Base-by-base conservation (phyloP, 257 asterid genomes). In the Gardenia jasminoides region DNA sequence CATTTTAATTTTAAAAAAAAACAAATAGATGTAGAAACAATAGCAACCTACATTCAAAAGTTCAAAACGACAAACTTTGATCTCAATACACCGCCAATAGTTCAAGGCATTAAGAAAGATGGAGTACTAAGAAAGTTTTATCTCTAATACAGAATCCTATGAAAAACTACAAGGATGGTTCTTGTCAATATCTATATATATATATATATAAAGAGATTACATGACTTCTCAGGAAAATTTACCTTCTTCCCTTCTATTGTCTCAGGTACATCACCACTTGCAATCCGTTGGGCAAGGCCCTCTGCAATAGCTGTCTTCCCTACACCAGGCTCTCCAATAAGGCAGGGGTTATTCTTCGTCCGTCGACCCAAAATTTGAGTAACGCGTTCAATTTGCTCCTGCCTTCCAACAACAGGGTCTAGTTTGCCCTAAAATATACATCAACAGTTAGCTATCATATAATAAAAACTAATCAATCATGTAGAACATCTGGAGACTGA, bases 281-380 rank as follows among this genome's bases (percentile, higher is more conserved):
- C 92, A 83, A 95, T 95, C 87, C 99, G 89, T 84, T 95, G 99
- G 69, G 99, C 99, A 70, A 95, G 92, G 46, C 99, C 98, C 86
- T 95, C 99, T 30, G 99, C 99, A 81, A 95, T 92, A 73, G 99
- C 99, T 81, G 99, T 95, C 90, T 95, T 95, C 36, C 99, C 99
- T 31, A 95, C 99, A 81, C 99, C 99, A 46, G 99, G 99, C 85
- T 95, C 99, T 85, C 99, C 99, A 82, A 95, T 92, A 82, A 95
- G 99, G 83, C 99, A 95, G 24, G 99, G 99, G 84, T 95, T 95
- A 76, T 95, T 95, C 81, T 95, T 95, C 28, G 99, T 95, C 31
- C 99, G 92, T 72, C 99, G 90, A 39, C 99, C 99, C 90, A 95
- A 79, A 84, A 95, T 95, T 88, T 95, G 99, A 61, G 97, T 93